A percentile compares a stretch with the other conserved stretches of the same genome.
Conservation (phyloP, 306 rosid genomes). For the Quercus rubra region DNA sequence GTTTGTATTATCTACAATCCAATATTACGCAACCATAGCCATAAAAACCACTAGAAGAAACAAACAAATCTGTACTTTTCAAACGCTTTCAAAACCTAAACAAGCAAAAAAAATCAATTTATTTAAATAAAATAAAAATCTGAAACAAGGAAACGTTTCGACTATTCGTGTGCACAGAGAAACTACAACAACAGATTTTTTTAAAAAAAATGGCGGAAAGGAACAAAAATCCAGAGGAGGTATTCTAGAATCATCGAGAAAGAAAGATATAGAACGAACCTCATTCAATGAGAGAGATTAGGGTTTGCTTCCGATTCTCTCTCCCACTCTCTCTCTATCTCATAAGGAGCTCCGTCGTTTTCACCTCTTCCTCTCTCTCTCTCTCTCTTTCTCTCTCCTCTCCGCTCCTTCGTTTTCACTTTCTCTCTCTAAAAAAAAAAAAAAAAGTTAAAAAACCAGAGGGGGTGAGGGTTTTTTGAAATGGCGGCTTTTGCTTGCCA, state of each 20-base stretch:
- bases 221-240: not conserved
- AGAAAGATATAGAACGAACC: not conserved
- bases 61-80: not conserved
- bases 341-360: not conserved
- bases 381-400: not conserved
- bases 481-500: slow-evolving; percentile 6
- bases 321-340: not conserved
- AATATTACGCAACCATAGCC: not conserved
- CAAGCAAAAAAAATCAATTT: not conserved
- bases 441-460: not conserved
- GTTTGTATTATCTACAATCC: not conserved
- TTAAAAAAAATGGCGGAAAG: not conserved
- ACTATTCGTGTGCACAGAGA: not conserved
- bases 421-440: not conserved
- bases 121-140: not conserved
- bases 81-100: not conserved
- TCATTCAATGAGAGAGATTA: slow-evolving; percentile 3
- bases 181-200: not conserved
- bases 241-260: not conserved
- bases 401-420: not conserved
- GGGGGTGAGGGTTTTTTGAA: not conserved
- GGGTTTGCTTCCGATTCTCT: not conserved
- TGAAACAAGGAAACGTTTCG: not conserved
- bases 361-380: not conserved
- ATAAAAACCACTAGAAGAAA: not conserved